phyloP scores from a whole-genome alignment of 768 basidiomycete species.

The Psilocybe subaeruginosa region DNA sequence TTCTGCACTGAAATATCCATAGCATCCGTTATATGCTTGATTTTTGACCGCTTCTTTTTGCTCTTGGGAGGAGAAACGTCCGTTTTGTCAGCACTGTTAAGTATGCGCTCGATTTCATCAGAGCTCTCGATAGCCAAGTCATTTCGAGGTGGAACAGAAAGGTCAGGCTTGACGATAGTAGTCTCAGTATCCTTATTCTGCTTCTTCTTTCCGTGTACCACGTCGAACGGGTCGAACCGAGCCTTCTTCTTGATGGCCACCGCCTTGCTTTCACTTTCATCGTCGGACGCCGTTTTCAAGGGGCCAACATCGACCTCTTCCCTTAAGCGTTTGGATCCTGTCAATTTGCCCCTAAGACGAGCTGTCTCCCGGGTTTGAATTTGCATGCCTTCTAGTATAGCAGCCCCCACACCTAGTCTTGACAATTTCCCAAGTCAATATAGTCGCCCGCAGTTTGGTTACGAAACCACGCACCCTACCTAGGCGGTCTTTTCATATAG shows the following conservation, averaged over 20 bases:
- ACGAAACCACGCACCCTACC: conserved; percentile 45
- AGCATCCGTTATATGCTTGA: not conserved
- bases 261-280: conserved; percentile 64
- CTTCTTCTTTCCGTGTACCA: conserved; percentile 49
- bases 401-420: conserved; percentile 79
- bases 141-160: not conserved
- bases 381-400: conserved; percentile 49
- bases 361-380: conserved; percentile 55
- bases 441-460: conserved; percentile 3
- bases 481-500: conserved; percentile 68
- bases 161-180: not conserved
- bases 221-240: conserved; percentile 60
- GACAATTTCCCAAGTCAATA: conserved; percentile 9
- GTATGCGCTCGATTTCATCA: conserved; percentile 2
- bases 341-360: conserved; percentile 62
- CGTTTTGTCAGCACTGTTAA: not conserved
- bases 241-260: conserved; percentile 62
- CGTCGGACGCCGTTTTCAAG: conserved; percentile 27
- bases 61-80: not conserved
- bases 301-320: conserved; percentile 40
- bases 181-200: conserved; percentile 25
- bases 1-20: not conserved
- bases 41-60: conserved; percentile 5
- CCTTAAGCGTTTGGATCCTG: conserved; percentile 50
- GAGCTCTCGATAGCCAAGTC: not conserved